Conservation (phyloP, 164 flowering plant genomes). For the Hamamelis virginiana region DNA sequence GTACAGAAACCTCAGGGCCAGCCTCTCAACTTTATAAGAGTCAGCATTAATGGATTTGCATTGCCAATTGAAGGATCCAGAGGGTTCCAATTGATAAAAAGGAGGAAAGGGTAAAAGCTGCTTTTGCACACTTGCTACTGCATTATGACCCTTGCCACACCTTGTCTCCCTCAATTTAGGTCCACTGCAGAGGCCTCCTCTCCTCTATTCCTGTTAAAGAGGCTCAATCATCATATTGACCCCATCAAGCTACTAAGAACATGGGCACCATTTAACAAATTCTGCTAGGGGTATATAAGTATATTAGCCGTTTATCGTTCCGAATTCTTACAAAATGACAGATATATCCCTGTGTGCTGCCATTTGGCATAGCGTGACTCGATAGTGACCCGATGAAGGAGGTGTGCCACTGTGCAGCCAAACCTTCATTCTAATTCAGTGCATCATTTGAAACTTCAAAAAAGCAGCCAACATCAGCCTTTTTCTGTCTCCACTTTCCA, state of each 20-base stretch:
- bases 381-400: not conserved
- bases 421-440: constrained; percentile 10
- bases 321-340: not conserved
- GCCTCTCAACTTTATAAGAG: no score
- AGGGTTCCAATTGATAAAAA: constrained; percentile 6
- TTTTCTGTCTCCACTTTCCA: constrained; percentile 17
- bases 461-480: constrained; percentile 11
- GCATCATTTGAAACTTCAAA: constrained; percentile 12
- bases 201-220: not conserved
- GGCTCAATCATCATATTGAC: constrained; percentile 1
- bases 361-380: not conserved
- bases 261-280: not conserved
- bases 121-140: constrained; percentile 1
- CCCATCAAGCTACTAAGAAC: not conserved
- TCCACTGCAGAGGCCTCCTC: not conserved
- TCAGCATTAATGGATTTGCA: not conserved
- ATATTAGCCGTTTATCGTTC: not conserved
- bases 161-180: constrained; percentile 16
- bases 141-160: constrained; percentile 10
- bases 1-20: no score
- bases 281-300: not conserved
- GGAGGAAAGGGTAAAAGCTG: not conserved
- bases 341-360: not conserved
- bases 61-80: not conserved
- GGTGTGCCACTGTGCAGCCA: not conserved